phyloP scores from a whole-genome alignment of 192 early-diverging fungal species.

The Coemansia sp. region DNA sequence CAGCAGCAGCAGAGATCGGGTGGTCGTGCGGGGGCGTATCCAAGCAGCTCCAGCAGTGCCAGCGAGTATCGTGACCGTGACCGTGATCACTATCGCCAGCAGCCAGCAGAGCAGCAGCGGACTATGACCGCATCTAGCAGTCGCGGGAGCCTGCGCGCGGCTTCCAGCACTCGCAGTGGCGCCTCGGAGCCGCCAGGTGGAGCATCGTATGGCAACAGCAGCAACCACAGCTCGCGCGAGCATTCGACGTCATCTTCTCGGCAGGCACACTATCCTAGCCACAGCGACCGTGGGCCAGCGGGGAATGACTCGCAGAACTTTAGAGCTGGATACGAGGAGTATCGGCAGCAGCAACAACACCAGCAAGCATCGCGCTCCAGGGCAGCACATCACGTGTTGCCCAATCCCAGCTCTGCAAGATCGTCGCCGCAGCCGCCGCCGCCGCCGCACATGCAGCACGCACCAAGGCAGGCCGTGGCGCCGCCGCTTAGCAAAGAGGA shows the following conservation, averaged over 20 bases:
- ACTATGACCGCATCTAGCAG: background rate
- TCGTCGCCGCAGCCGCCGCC: constrained; percentile 12
- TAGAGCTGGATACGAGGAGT: constrained; percentile 45
- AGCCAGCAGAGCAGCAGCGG: background rate
- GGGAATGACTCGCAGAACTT: constrained; percentile 21
- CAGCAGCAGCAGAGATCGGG: background rate
- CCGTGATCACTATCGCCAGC: background rate
- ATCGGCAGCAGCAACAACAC: constrained; percentile 19
- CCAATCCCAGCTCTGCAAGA: background rate
- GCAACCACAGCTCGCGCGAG: constrained; percentile 4
- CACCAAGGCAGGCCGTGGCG: constrained; percentile 1
- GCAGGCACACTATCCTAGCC: background rate
- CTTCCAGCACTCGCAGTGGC: constrained; percentile 7
- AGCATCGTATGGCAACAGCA: background rate
- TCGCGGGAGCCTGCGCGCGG: constrained; percentile 15
- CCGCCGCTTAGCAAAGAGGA: constrained; percentile 35
- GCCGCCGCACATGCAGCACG: constrained; percentile 16
- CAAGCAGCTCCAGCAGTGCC: constrained; percentile 7
- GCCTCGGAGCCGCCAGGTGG: constrained; percentile 9
- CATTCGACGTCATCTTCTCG: background rate
- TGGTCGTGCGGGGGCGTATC: constrained; percentile 2
- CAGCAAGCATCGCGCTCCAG: constrained; percentile 21
- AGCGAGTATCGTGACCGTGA: background rate
- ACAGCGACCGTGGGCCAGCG: constrained; percentile 2
- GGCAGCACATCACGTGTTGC: constrained; percentile 11